A percentile compares a stretch with the other conserved stretches of the same genome.
Evolutionary conservation across 176 grass and related monocot species (phyloP).

Genomic region (Oryza australiensis): DNA sequence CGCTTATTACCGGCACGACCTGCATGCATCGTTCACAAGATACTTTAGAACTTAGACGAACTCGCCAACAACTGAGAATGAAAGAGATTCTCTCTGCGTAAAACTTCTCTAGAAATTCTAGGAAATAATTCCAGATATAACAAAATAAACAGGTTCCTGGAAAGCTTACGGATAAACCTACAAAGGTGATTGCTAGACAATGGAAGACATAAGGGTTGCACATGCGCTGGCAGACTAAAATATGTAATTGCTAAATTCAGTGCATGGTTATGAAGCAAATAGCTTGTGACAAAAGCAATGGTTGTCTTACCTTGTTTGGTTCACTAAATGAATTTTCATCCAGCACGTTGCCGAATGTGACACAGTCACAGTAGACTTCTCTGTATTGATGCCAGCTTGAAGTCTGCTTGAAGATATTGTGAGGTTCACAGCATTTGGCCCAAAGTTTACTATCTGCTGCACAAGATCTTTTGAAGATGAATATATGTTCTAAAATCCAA

Average conservation of each 20-base stretch:
- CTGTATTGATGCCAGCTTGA: not conserved
- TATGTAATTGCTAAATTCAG: not conserved
- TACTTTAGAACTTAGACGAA: not conserved
- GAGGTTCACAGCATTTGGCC: not conserved
- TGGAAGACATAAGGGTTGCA: not conserved
- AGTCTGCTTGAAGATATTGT: not conserved
- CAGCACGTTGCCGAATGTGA: not conserved
- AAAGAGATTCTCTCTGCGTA: not conserved
- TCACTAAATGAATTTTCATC: conserved; percentile 1
- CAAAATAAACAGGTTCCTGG: not conserved
- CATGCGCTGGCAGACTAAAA: not conserved
- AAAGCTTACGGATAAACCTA: not conserved
- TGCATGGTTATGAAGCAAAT: not conserved
- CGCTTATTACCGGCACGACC: not conserved
- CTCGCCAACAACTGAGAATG: not conserved
- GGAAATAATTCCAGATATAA: not conserved
- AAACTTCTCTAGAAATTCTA: not conserved
- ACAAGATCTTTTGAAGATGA: not conserved
- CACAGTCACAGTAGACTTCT: not conserved
- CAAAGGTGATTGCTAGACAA: not conserved
- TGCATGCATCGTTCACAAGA: not conserved
- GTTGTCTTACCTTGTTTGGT: conserved; percentile 20
- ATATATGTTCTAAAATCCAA: not conserved
- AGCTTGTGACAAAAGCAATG: not conserved
- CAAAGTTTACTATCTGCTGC: conserved; percentile 71